Evolutionary conservation across 495 filamentous ascomycete species (phyloP).

Genomic region (Talaromyces liani): DNA sequence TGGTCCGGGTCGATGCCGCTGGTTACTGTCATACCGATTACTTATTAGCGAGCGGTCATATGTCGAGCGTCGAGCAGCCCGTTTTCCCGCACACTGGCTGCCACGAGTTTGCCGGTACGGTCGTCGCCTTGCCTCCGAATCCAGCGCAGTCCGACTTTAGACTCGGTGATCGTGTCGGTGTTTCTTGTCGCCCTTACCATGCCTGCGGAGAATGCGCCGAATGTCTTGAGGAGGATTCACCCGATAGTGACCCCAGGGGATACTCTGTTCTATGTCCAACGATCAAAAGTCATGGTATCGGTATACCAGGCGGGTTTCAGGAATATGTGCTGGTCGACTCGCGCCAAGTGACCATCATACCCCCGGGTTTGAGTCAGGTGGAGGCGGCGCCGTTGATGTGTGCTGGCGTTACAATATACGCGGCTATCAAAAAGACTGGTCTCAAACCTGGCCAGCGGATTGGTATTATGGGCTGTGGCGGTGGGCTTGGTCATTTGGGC

Average conservation of each 20-base stretch:
- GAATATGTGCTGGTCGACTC: constrained; percentile 46
- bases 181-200: constrained; percentile 28
- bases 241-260: constrained; percentile 5
- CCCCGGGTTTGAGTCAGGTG: constrained; percentile 37
- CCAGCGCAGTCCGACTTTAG: constrained; percentile 32
- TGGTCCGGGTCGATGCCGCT: constrained; percentile 50
- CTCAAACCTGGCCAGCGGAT: constrained; percentile 41
- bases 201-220: constrained; percentile 32
- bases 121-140: constrained; percentile 44
- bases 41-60: constrained; percentile 39
- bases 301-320: constrained; percentile 41
- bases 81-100: constrained; percentile 42
- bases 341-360: constrained; percentile 33
- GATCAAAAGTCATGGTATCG: constrained; percentile 32
- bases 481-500: constrained; percentile 50
- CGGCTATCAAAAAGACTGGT: constrained; percentile 36
- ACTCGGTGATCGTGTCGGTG: constrained; percentile 36
- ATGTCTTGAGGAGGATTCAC: constrained; percentile 15
- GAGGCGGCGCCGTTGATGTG: constrained; percentile 50
- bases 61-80: constrained; percentile 17
- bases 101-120: constrained; percentile 44
- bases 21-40: constrained; percentile 54
- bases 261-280: constrained; percentile 7
- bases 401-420: constrained; percentile 47
- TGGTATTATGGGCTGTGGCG: constrained; percentile 57